phyloP scores from a whole-genome alignment of 106 monocot genomes.

The Apostasia shenzhenica region DNA sequence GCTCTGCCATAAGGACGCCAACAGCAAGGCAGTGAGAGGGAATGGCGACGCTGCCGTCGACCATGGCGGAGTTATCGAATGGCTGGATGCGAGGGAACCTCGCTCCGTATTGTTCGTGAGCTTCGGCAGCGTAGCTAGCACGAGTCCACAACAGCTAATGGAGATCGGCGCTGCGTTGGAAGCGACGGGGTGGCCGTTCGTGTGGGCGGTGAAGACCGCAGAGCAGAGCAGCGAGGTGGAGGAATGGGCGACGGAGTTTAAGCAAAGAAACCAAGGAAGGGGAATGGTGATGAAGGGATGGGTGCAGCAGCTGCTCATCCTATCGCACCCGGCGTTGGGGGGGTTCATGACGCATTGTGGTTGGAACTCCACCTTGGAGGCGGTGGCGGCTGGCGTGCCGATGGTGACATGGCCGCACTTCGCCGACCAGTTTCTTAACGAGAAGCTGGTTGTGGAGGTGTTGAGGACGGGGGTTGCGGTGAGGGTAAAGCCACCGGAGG shows the following conservation, averaged over 20 bases:
- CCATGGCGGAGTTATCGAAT: not conserved
- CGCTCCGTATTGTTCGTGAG: not conserved
- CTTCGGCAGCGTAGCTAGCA: not conserved
- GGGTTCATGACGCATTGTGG: constrained; percentile 26
- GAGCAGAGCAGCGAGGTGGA: constrained; percentile 1
- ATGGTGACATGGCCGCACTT: constrained; percentile 26
- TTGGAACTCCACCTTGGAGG: not conserved
- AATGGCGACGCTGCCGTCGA: constrained; percentile 10
- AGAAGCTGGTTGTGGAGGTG: constrained; percentile 15
- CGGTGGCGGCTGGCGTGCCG: constrained; percentile 14
- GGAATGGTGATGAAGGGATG: constrained; percentile 14
- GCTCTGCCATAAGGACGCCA: constrained; percentile 3
- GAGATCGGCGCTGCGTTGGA: constrained; percentile 1
- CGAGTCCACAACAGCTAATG: not conserved
- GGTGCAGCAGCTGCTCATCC: constrained; percentile 22
- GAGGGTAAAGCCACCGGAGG: constrained; percentile 4
- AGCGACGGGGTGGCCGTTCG: not conserved
- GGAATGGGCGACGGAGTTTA: not conserved
- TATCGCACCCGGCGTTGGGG: constrained; percentile 20
- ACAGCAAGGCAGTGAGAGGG: constrained; percentile 22
- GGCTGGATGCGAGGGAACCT: constrained; percentile 3
- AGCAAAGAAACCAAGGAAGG: not conserved
- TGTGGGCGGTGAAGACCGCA: not conserved
- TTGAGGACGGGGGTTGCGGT: not conserved
- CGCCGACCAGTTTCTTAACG: not conserved